Percentiles rank a stretch among this genome's conserved stretches.
phyloP scores from a whole-genome alignment of 1,284 basidiomycete species.

The Gomphus sp. region DNA sequence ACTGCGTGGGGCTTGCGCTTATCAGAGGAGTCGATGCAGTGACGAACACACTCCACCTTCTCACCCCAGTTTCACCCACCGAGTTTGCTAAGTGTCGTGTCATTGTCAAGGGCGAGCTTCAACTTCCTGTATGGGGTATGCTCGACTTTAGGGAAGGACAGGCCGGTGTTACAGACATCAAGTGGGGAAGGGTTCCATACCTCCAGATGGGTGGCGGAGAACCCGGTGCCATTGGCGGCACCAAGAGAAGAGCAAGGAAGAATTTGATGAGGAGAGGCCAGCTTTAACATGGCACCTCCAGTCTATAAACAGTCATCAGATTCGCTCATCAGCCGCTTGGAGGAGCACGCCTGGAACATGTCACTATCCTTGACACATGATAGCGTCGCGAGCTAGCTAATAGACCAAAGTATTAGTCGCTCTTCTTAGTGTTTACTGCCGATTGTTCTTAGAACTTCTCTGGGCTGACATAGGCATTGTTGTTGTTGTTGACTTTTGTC shows the following conservation, averaged over 20 bases:
- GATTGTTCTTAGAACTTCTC: too few relatives aligned
- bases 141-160: constrained; percentile 57
- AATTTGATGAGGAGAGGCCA: constrained; percentile 84
- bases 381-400: too few relatives aligned
- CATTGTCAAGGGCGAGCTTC: constrained; percentile 79
- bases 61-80: constrained; percentile 59
- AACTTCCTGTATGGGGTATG: constrained; percentile 83
- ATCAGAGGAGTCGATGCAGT: constrained; percentile 44
- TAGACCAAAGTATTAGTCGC: too few relatives aligned
- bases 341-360: too few relatives aligned
- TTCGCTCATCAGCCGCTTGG: too few relatives aligned
- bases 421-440: too few relatives aligned
- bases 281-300: constrained; percentile 30
- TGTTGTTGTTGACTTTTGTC: too few relatives aligned
- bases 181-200: constrained; percentile 64
- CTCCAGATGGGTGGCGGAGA: constrained; percentile 68
- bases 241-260: constrained; percentile 66
- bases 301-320: too few relatives aligned
- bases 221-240: constrained; percentile 47
- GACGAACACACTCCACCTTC: constrained; percentile 44
- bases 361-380: too few relatives aligned
- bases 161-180: constrained; percentile 41
- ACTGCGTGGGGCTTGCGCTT: constrained; percentile 62
- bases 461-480: too few relatives aligned
- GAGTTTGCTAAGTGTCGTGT: constrained; percentile 34